Evolutionary conservation across 2,329 filamentous ascomycete genomes (phyloP), one percentile per base, ranked within the genome.

Genomic region (Fusarium sp.): DNA sequence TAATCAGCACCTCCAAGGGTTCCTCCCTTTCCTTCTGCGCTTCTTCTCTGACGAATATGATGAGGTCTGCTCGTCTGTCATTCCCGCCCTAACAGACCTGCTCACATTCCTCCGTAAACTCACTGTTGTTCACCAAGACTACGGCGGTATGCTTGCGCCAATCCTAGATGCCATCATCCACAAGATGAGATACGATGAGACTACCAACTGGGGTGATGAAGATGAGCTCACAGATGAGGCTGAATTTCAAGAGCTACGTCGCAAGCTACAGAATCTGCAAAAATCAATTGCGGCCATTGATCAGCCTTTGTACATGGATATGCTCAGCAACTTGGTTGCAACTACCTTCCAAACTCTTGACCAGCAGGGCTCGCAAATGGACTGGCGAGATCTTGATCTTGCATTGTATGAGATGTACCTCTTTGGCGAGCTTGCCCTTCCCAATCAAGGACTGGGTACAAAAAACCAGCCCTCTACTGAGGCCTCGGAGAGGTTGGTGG

Each of bases 21-120:
- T 98, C 81, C 86, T 98, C 35, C 94, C 95, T 1, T 92, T 95
- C 76, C 88, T 98, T 18, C 87, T 99, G 57, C 93, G 96, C 44
- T 98, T 98, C 86, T 98, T 99, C 84, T 93, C 95, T 31, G 96
- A 99, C 82, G 95, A 99, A 81, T 99, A 97, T 82, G 96, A 99
- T 82, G 96, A 99, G 84, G 92, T 99, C 76, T 98, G 96, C 86
- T 97, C 95, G 41, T 96, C 94, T 18, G 94, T 98, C 66, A 97
- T 99, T 70, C 94, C 95, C 28, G 96, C 94, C 42, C 90, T 98
- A 63, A 98, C 94, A 55, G 97, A 99, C 79, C 89, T 98, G 55
- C 89, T 99, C 69, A 95, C 94, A 35, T 96, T 97, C 81, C 89
- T 98, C 74, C 92, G 96, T 65, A 97, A 95, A 82, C 87, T 95